Percentiles rank a stretch among this genome's conserved stretches.
phyloP scores from a whole-genome alignment of 495 filamentous ascomycete genomes.

The Chaetomium tenue region DNA sequence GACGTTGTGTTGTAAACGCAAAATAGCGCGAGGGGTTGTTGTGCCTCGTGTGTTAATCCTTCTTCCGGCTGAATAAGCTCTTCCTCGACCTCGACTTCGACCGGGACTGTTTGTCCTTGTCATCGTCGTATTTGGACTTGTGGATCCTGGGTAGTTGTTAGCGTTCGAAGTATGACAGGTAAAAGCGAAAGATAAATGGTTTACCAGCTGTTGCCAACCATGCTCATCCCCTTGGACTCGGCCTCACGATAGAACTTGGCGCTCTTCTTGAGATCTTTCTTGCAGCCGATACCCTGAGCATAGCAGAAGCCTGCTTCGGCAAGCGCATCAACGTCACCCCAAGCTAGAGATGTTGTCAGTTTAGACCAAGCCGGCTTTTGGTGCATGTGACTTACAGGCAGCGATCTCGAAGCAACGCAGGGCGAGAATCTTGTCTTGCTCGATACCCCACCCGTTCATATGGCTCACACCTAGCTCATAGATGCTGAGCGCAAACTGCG shows the following conservation, averaged over 20 bases:
- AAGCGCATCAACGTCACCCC: conserved; percentile 96
- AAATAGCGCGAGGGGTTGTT: background rate
- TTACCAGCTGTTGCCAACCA: conserved; percentile 97
- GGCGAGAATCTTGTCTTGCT: conserved; percentile 84
- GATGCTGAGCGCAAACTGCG: conserved; percentile 90
- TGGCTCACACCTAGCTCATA: conserved; percentile 97
- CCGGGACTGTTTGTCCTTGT: conserved; percentile 43
- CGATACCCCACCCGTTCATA: conserved; percentile 96
- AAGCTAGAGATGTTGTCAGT: conserved; percentile 49
- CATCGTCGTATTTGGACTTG: conserved; percentile 83
- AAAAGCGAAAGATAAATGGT: conserved; percentile 32
- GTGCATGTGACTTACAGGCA: conserved; percentile 57
- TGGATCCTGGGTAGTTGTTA: conserved; percentile 66
- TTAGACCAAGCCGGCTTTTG: background rate
- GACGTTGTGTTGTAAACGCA: conserved; percentile 13
- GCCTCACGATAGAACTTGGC: conserved; percentile 88
- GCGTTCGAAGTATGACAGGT: background rate
- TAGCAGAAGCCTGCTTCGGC: conserved; percentile 87
- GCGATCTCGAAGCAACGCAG: conserved; percentile 95
- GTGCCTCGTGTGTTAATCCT: conserved; percentile 11
- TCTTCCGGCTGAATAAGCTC: conserved; percentile 44
- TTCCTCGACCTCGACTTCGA: conserved; percentile 49
- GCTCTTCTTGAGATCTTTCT: conserved; percentile 94
- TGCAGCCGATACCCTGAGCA: conserved; percentile 78
- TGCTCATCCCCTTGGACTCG: conserved; percentile 88